phyloP scores from a whole-genome alignment of 352 stramenopile genomes.

The Globisporangium abappressorium region DNA sequence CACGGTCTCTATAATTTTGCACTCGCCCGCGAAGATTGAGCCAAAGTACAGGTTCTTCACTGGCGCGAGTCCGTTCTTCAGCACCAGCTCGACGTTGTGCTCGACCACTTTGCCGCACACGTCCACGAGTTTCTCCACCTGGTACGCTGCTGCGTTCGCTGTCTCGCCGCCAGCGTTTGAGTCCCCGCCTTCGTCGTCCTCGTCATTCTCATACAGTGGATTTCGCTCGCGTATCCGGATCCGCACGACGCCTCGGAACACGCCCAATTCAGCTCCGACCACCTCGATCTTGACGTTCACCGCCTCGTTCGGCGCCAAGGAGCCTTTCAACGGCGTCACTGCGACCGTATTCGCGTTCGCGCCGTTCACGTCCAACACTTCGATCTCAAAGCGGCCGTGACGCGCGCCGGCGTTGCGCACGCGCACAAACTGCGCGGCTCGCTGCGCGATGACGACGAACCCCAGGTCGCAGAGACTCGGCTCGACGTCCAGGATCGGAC shows the following conservation, averaged over 20 bases:
- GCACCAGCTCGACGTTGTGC: slow-evolving; percentile 83
- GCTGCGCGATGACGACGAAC: slow-evolving; percentile 59
- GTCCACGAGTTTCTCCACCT: slow-evolving; percentile 73
- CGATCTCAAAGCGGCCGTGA: slow-evolving; percentile 41
- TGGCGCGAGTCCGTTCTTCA: slow-evolving; percentile 36
- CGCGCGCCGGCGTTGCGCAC: slow-evolving; percentile 48
- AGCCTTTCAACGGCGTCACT: slow-evolving; percentile 33
- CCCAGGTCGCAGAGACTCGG: slow-evolving; percentile 57
- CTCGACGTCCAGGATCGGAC: slow-evolving; percentile 56
- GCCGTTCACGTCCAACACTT: slow-evolving; percentile 34
- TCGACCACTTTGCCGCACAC: slow-evolving; percentile 76
- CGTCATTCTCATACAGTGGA: slow-evolving; percentile 9
- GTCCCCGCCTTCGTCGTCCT: slow-evolving; percentile 7
- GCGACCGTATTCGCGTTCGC: neutral
- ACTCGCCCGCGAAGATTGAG: slow-evolving; percentile 66
- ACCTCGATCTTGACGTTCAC: slow-evolving; percentile 51
- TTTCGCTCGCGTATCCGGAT: slow-evolving; percentile 38
- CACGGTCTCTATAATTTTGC: slow-evolving; percentile 51
- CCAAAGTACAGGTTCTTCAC: slow-evolving; percentile 67
- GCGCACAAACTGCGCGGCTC: slow-evolving; percentile 48
- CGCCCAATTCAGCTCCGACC: slow-evolving; percentile 28
- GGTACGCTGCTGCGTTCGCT: slow-evolving; percentile 5
- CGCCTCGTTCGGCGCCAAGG: slow-evolving; percentile 28
- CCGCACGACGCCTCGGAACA: slow-evolving; percentile 41
- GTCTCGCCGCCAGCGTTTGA: neutral